phyloP scores from a whole-genome alignment of 108 stramenopile species.

The Epithemia pelagica region DNA sequence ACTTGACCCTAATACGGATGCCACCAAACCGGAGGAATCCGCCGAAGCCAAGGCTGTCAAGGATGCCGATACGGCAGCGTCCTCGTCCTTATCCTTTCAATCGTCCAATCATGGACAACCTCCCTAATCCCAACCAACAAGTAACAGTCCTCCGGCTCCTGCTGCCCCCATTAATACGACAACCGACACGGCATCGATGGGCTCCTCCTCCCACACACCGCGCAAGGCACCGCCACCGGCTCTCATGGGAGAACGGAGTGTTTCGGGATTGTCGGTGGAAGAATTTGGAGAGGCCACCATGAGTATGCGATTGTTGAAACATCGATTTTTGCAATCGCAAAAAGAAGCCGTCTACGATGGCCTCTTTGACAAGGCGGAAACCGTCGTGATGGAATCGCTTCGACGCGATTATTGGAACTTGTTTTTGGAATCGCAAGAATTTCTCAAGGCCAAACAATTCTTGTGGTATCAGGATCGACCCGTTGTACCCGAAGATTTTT shows the following conservation, averaged over 20 bases:
- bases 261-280: too few relatives aligned
- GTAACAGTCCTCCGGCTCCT: not conserved
- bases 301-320: not conserved
- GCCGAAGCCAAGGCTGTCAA: too few relatives aligned
- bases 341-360: not conserved
- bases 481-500: constrained; percentile 86
- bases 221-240: not conserved
- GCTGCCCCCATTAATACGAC: not conserved
- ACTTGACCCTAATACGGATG: too few relatives aligned
- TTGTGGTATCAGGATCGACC: constrained; percentile 66
- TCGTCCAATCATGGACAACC: too few relatives aligned
- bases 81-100: too few relatives aligned
- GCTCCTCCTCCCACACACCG: not conserved
- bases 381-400: constrained; percentile 48
- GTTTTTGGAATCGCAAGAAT: constrained; percentile 50
- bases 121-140: too few relatives aligned
- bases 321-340: not conserved
- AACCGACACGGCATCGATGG: too few relatives aligned
- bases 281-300: too few relatives aligned
- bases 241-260: not conserved
- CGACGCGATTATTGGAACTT: constrained; percentile 47
- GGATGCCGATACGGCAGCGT: too few relatives aligned
- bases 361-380: constrained; percentile 53
- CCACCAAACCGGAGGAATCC: too few relatives aligned
- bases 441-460: constrained; percentile 52